A percentile compares a stretch with the other conserved stretches of the same genome.
Evolutionary conservation across 768 basidiomycete genomes (phyloP).

Genomic region (Postia placenta): DNA sequence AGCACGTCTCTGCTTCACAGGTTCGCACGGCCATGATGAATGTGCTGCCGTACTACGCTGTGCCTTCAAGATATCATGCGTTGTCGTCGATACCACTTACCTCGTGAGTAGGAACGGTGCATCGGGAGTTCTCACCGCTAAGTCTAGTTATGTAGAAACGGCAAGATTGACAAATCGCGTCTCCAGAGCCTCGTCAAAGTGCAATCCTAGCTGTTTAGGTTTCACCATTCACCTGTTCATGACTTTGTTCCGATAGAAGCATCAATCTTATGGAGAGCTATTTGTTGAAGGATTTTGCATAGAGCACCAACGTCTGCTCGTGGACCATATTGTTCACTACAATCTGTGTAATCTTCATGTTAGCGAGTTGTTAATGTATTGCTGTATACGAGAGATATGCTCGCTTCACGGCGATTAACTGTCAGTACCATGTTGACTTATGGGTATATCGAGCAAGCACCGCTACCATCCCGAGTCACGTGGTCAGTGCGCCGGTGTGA

Average conservation of each 20-base stretch:
- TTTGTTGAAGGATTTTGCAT: not conserved
- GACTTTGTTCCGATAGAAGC: not conserved
- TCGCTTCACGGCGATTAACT: too few relatives aligned
- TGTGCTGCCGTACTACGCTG: slow-evolving; percentile 48
- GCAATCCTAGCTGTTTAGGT: not conserved
- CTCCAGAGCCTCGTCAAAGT: not conserved
- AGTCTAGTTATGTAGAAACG: slow-evolving; percentile 3
- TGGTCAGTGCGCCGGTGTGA: too few relatives aligned
- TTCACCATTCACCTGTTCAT: not conserved
- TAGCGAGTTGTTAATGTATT: too few relatives aligned
- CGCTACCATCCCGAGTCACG: too few relatives aligned
- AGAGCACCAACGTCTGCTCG: not conserved
- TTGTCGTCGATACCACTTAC: slow-evolving; percentile 44
- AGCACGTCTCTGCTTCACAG: slow-evolving; percentile 23
- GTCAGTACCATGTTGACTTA: too few relatives aligned
- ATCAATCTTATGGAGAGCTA: not conserved
- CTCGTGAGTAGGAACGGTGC: slow-evolving; percentile 20
- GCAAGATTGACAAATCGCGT: slow-evolving; percentile 34
- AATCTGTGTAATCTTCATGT: too few relatives aligned
- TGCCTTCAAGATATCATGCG: slow-evolving; percentile 35
- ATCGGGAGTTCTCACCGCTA: too few relatives aligned
- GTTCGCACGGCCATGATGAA: slow-evolving; percentile 34
- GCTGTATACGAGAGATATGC: too few relatives aligned
- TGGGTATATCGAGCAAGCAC: too few relatives aligned
- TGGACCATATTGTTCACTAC: too few relatives aligned